Conservation (phyloP, 2,329 filamentous ascomycete genomes). For the Trichoderma simmonsii region DNA sequence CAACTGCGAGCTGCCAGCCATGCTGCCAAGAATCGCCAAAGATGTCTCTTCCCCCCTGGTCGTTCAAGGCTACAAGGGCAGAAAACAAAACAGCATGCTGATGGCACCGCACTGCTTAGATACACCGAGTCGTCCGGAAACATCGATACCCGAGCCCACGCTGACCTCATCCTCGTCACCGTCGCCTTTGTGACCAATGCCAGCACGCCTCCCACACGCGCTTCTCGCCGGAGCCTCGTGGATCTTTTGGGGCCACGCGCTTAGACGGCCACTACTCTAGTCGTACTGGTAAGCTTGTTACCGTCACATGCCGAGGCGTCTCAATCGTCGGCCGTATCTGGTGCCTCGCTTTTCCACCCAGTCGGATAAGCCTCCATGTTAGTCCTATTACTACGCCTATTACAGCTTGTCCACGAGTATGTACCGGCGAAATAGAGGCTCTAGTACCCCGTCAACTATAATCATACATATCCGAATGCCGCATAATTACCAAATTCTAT, state of each 20-base stretch:
- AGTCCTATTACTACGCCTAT: neutral
- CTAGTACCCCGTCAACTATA: neutral
- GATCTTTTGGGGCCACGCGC: conserved; percentile 1
- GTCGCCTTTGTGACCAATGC: neutral
- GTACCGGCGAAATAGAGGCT: neutral
- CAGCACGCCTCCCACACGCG: neutral
- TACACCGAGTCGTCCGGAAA: neutral
- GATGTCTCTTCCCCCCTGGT: neutral
- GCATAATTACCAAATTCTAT: neutral
- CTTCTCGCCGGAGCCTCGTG: neutral
- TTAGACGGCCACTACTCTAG: neutral
- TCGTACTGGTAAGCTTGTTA: neutral
- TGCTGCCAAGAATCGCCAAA: neutral
- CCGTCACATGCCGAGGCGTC: neutral
- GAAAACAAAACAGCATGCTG: neutral
- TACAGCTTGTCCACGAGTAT: neutral
- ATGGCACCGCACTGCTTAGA: neutral
- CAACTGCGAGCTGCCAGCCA: neutral
- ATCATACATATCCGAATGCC: neutral
- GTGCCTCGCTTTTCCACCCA: neutral
- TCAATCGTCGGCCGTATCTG: neutral
- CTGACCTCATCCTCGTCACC: neutral
- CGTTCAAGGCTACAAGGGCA: neutral
- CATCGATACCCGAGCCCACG: conserved; percentile 5
- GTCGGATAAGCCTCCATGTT: neutral